A percentile compares a stretch with the other conserved stretches of the same genome.
Conservation (phyloP, 305 asterid species). For the Solanum hybrid region DNA sequence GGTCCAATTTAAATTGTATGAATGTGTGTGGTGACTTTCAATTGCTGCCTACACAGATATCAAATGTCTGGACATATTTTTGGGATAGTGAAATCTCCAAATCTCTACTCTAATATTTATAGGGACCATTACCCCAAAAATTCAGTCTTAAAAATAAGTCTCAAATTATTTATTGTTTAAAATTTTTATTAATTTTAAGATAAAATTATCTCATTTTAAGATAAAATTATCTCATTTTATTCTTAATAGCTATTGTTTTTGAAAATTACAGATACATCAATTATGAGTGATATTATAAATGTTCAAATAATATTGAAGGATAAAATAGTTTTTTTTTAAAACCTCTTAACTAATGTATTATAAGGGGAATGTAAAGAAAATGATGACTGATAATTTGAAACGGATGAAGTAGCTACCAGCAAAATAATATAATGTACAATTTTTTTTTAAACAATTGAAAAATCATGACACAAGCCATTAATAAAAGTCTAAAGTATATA, state of each 20-base stretch:
- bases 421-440: too few species aligned
- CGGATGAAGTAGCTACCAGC: too few species aligned
- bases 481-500: background rate
- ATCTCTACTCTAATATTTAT: background rate
- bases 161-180: background rate
- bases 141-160: background rate
- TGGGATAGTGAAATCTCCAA: slow-evolving; percentile 4
- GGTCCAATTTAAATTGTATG: slow-evolving; percentile 14
- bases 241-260: background rate
- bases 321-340: background rate
- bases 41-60: slow-evolving; percentile 8
- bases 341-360: background rate
- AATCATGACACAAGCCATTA: too few species aligned
- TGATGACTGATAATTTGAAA: too few species aligned
- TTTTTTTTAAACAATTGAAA: too few species aligned
- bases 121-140: background rate
- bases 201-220: background rate
- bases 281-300: background rate
- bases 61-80: slow-evolving; percentile 6
- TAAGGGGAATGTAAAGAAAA: too few species aligned
- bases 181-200: background rate
- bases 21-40: slow-evolving; percentile 16
- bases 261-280: background rate
- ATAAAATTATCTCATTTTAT: background rate
- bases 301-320: background rate